Percentiles rank a stretch among this genome's conserved stretches.
Evolutionary conservation across 176 grass and related monocot species (phyloP).

Genomic region (Zea luxurians): DNA sequence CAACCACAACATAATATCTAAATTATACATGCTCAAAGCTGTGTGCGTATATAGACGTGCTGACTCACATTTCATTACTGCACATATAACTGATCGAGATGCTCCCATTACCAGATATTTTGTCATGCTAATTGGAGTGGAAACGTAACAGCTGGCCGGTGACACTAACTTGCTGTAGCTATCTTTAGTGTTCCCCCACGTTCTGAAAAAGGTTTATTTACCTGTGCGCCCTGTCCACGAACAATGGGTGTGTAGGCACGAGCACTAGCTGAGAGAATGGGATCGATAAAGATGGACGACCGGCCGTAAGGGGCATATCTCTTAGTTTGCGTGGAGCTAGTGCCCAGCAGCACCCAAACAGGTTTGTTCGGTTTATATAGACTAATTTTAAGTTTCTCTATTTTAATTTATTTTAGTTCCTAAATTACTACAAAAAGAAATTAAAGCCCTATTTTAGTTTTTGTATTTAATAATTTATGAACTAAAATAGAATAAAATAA

Average conservation of each 20-base stretch:
- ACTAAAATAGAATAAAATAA: no score
- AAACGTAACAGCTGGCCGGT: neutral
- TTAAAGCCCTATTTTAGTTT: no score
- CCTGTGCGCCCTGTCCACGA: slow-evolving; percentile 29
- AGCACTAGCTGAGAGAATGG: slow-evolving; percentile 25
- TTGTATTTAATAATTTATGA: no score
- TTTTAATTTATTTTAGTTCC: no score
- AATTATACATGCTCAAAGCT: no score
- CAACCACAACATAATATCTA: no score
- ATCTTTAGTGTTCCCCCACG: slow-evolving; percentile 12
- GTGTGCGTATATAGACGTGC: neutral
- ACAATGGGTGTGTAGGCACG: slow-evolving; percentile 18
- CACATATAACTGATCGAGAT: neutral
- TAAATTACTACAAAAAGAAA: no score
- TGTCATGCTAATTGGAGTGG: neutral
- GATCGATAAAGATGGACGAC: slow-evolving; percentile 44
- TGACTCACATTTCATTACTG: neutral
- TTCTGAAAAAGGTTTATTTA: slow-evolving; percentile 30
- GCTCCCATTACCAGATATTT: neutral
- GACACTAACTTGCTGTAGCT: slow-evolving; percentile 1
- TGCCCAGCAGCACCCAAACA: slow-evolving; percentile 25
- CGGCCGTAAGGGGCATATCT: slow-evolving; percentile 18
- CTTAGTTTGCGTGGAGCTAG: slow-evolving; percentile 44
- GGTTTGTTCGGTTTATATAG: no score
- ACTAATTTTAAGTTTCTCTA: no score